Evolutionary conservation across 352 stramenopile species (phyloP), one percentile per base, ranked within the genome.

Genomic region (Pythium apleroticum): DNA sequence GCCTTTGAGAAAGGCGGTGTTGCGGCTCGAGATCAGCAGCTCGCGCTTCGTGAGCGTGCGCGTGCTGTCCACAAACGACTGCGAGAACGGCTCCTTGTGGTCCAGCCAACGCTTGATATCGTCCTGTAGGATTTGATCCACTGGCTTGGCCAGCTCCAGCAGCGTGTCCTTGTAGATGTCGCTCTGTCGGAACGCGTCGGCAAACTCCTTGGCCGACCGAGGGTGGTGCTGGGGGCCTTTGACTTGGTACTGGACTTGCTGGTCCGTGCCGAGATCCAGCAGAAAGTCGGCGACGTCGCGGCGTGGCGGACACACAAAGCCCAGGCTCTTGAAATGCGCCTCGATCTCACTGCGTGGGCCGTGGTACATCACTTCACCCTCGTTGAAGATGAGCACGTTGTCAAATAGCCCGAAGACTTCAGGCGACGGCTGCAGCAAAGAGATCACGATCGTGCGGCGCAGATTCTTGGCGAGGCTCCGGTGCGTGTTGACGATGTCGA

Each of bases 381-480:
- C 80, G 69, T 92, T 91, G 25, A 98, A 67, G n/a, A 98, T 50
- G 24, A 98, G 80, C 14, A 98, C 69, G 59, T 98, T 86, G 73
- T 98, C 95, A 66, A 98, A 98, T 11, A 98, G 72, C 28, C 77
- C 81, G 46, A 96, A 95, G 7, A 96, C 90, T 75, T 98, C 94
- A 9, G 95, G 95, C 17, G 94, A 87, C 33, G 95, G 94, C 75
- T 98, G 80, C n/a, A 97, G 68, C 9, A 98, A 72, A 4, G 87
- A 88, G n/a, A 97, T 82, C 30, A 94, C 73, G 24, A 78, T 61
- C 4, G 80, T 89, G 52, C 77, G 73, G 53, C 75, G 61, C 15
- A 91, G 65, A 17, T 88, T 86, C 65, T 93, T 75, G 2, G 84
- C 94, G 43, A 88, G 65, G 37, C 64, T 76, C 9, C 77, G 68